Base-by-base conservation (phyloP, 768 basidiomycete species). In the Kwoniella sp. region DNA sequence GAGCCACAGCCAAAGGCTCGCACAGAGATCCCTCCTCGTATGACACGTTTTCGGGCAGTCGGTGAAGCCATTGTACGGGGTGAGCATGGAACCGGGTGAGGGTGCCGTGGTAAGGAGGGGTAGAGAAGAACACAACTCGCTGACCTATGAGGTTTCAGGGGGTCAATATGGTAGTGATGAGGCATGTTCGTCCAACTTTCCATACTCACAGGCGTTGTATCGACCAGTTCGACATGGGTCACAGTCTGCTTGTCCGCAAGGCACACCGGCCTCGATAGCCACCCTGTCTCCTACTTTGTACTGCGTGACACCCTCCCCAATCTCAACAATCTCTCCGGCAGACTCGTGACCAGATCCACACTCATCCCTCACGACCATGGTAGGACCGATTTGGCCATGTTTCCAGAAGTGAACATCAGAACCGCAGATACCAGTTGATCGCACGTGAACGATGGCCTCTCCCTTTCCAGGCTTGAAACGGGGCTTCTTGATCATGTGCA, bases 381-480 rank as follows among this genome's bases (percentile, higher is more conserved):
- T 77, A 4, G 76, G 75, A 30, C 81, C 81, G 48, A 82, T 81
- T 20, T 73, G 73, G 29, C 79, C 82, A 63, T 83, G 82, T 64
- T 81, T 79, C 77, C 79, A 81, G 67, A 81, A 81, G 56, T 79
- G 79, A 9, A 79, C 78, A 63, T 81, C 81, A 38, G 77, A 79
- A 25, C 82, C 82, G 61, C 82, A 83, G 48, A 82, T 82, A 25
- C 82, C 82, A 3, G 80, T 82, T 13, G 82, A 81, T 34, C 75
- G 65, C 25, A 83, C 78, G 56, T 80, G 77, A n/a, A 83, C 73
- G 25, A 80, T 60, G 29, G 72, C 76, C 63, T 80, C 76, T 22
- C 73, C 76, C 29, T 54, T 54, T 1, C 78, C 72, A 25, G 78
- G 73, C 47, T 57, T 67, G 15, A 78, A 76, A 41, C 67, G 64